Evolutionary conservation across 169 alveolate species (phyloP).

Genomic region (Eimeria necatrix): DNA sequence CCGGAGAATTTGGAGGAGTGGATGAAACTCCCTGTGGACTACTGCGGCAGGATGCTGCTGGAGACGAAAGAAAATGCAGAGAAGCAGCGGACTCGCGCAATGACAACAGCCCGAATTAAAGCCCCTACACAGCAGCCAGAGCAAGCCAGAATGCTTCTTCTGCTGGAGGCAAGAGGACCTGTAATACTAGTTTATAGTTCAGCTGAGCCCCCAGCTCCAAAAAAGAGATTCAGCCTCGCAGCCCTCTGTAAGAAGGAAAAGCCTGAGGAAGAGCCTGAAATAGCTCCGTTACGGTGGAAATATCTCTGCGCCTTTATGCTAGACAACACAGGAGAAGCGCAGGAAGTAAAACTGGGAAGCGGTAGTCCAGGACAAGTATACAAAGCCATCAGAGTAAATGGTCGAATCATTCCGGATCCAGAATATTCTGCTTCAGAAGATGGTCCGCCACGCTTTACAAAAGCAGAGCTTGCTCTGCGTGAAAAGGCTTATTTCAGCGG

Average conservation of each 20-base stretch:
- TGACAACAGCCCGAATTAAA: conserved; percentile 8
- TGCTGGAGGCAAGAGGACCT: conserved; percentile 75
- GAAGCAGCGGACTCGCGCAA: not conserved
- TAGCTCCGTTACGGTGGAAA: conserved; percentile 40
- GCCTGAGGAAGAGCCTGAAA: not conserved
- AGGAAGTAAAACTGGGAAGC: not conserved
- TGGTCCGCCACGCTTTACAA: not conserved
- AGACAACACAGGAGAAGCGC: conserved; percentile 63
- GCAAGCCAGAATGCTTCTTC: conserved; percentile 27
- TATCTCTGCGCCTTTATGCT: conserved; percentile 34
- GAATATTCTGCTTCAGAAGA: conserved; percentile 20
- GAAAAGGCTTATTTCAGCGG: conserved; percentile 45
- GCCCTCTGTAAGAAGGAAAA: conserved; percentile 17
- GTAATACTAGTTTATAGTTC: conserved; percentile 23
- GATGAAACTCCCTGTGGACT: conserved; percentile 68
- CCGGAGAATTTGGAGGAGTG: conserved; percentile 52
- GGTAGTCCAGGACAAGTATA: conserved; percentile 6
- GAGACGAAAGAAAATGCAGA: not conserved
- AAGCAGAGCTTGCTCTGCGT: conserved; percentile 34
- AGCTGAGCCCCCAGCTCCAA: not conserved
- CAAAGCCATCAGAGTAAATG: conserved; percentile 60
- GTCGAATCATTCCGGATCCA: conserved; percentile 19
- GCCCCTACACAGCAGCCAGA: not conserved
- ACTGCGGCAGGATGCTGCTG: conserved; percentile 62
- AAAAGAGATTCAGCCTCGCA: not conserved